These are phyloP conservation scores for Helotiales sp. DNA, from an alignment of 2,329 filamentous ascomycete species.

Conservation along the genomic window DNA sequence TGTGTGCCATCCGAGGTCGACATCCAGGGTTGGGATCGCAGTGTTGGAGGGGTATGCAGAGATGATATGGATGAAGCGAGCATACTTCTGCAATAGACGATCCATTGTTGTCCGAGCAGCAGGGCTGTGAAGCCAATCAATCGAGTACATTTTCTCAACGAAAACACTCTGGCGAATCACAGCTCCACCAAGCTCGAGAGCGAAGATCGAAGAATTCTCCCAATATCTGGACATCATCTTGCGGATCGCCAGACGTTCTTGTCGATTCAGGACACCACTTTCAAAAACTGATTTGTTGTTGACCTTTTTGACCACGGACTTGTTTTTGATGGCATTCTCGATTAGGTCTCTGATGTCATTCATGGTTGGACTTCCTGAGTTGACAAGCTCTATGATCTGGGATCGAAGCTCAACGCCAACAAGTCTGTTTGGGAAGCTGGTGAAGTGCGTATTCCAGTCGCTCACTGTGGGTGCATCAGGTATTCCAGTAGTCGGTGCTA, in stretches of 20 bases:
- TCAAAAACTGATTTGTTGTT: slow-evolving; percentile 34
- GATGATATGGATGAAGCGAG: slow-evolving; percentile 64
- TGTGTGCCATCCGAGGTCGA: slow-evolving; percentile 79
- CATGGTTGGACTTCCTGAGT: slow-evolving; percentile 45
- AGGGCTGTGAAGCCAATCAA: slow-evolving; percentile 79
- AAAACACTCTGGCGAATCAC: slow-evolving; percentile 67
- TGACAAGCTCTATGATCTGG: slow-evolving; percentile 43
- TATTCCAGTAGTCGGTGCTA: slow-evolving; percentile 53
- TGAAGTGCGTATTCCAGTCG: slow-evolving; percentile 23
- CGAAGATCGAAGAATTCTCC: slow-evolving; percentile 65
- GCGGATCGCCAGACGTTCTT: slow-evolving; percentile 49
- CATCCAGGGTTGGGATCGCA: slow-evolving; percentile 70
- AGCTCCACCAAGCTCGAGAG: slow-evolving; percentile 64
- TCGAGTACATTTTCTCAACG: slow-evolving; percentile 70
- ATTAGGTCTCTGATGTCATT: slow-evolving; percentile 51
- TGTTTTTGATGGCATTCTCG: slow-evolving; percentile 44
- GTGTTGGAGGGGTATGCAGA: slow-evolving; percentile 43
- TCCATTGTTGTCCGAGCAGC: slow-evolving; percentile 61
- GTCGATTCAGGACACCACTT: slow-evolving; percentile 24
- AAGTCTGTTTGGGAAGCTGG: slow-evolving; percentile 59
- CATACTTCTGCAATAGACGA: slow-evolving; percentile 64
- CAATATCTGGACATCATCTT: slow-evolving; percentile 73
- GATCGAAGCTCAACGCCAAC: slow-evolving; percentile 48
- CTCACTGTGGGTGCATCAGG: slow-evolving; percentile 40
- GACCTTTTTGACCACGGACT: slow-evolving; percentile 40